Evolutionary conservation across 495 filamentous ascomycete genomes (phyloP).

Genomic region (Parmelia sp.): DNA sequence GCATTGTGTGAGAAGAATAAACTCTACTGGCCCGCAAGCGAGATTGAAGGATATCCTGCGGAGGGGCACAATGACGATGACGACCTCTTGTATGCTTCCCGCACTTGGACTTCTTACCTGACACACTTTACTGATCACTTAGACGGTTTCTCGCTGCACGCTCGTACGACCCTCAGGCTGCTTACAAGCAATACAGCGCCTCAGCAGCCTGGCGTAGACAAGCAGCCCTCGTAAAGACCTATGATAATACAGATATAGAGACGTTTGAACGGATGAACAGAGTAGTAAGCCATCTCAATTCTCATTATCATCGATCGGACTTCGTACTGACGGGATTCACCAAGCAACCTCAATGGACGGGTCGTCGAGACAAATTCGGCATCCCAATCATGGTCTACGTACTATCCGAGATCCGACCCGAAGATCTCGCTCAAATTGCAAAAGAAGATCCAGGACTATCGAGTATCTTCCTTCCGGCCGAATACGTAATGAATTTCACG

Average conservation of each 20-base stretch:
- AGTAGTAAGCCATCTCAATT: neutral
- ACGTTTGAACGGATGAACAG: constrained; percentile 33
- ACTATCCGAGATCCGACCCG: constrained; percentile 68
- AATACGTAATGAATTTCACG: constrained; percentile 76
- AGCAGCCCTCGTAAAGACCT: constrained; percentile 62
- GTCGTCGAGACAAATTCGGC: constrained; percentile 72
- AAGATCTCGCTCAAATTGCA: constrained; percentile 67
- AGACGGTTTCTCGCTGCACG: neutral
- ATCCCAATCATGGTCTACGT: constrained; percentile 84
- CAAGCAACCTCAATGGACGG: constrained; percentile 27
- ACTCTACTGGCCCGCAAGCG: neutral
- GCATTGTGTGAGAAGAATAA: neutral
- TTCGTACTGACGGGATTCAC: neutral
- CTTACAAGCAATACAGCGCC: constrained; percentile 73
- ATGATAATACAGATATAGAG: constrained; percentile 74
- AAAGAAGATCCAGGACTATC: constrained; percentile 60
- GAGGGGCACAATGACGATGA: neutral
- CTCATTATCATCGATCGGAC: neutral
- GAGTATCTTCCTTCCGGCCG: constrained; percentile 76
- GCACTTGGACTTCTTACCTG: neutral
- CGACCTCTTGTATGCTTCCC: neutral
- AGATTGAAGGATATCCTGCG: neutral
- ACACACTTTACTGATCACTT: neutral
- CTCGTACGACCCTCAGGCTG: constrained; percentile 25
- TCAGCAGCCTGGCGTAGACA: constrained; percentile 77